phyloP scores from a whole-genome alignment of 352 stramenopile genomes.

The Globisporangium parvum region DNA sequence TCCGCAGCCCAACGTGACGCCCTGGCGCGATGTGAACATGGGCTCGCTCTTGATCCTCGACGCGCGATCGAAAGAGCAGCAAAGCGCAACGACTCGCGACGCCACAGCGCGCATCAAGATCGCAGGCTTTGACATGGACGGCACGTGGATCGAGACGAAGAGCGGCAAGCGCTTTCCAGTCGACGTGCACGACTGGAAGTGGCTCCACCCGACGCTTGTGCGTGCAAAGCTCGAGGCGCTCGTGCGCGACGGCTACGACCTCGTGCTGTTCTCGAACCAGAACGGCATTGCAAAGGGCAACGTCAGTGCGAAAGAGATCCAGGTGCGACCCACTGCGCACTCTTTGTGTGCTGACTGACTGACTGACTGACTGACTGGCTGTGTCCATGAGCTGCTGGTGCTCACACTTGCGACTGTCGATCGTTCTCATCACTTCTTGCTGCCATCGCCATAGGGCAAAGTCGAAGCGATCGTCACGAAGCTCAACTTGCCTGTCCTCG shows the following conservation, averaged over 20 bases:
- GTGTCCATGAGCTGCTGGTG: not conserved
- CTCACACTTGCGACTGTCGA: not conserved
- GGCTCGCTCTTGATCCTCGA: conserved; percentile 50
- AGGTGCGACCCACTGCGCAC: conserved; percentile 29
- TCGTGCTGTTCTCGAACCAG: conserved; percentile 83
- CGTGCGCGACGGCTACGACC: conserved; percentile 33
- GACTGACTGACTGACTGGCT: not conserved
- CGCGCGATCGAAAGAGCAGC: conserved; percentile 17
- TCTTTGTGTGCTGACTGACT: not conserved
- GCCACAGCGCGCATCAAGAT: conserved; percentile 32
- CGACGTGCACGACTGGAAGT: conserved; percentile 68
- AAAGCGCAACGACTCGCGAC: not conserved
- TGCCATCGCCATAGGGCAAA: conserved; percentile 48
- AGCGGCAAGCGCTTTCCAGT: conserved; percentile 78
- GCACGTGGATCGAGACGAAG: conserved; percentile 79
- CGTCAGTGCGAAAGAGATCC: conserved; percentile 41
- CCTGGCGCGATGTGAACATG: conserved; percentile 34
- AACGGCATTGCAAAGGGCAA: conserved; percentile 80
- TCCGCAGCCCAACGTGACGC: conserved; percentile 22
- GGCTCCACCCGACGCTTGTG: conserved; percentile 57
- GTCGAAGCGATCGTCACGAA: conserved; percentile 52
- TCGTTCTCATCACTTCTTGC: no score
- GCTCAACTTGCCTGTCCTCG: conserved; percentile 62
- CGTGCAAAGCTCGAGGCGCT: conserved; percentile 43
- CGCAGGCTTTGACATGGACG: conserved; percentile 78